Evolutionary conservation across 257 asterid species (phyloP).

Genomic region (Fraxinus pennsylvanica): DNA sequence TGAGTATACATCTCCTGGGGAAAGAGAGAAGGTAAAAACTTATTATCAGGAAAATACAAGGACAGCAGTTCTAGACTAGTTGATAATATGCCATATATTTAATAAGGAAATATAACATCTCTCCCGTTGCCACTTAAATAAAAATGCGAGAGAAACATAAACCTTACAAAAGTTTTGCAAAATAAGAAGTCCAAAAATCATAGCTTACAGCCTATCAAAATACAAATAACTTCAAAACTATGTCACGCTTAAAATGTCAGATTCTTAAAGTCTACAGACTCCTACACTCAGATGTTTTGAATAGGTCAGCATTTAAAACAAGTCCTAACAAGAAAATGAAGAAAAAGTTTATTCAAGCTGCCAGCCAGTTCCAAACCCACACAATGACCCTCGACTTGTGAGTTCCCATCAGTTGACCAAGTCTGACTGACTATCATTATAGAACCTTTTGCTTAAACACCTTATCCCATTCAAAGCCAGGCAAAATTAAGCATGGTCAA

Average conservation of each 20-base stretch:
- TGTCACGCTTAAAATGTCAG: neutral
- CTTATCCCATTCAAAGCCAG: neutral
- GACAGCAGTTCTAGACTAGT: constrained; percentile 13
- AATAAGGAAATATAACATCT: neutral
- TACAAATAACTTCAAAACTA: neutral
- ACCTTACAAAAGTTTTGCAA: neutral
- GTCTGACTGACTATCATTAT: neutral
- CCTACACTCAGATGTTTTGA: neutral
- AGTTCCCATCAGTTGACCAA: neutral
- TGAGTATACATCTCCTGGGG: constrained; percentile 91
- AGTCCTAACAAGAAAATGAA: neutral
- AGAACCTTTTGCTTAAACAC: neutral
- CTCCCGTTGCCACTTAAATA: constrained; percentile 5
- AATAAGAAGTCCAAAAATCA: constrained; percentile 15
- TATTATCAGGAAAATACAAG: constrained; percentile 17
- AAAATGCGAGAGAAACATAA: neutral
- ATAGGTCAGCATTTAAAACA: neutral
- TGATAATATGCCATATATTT: neutral
- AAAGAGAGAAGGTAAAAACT: neutral
- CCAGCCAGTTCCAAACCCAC: neutral
- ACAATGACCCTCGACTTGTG: neutral
- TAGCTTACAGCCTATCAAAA: neutral
- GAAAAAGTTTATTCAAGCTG: neutral
- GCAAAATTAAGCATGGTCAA: neutral
- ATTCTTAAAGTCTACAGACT: neutral